Percentiles rank a stretch among this genome's conserved stretches.
Evolutionary conservation across 1,139 yeast genomes (phyloP).

Genomic region (Kluyveromyces sp.): DNA sequence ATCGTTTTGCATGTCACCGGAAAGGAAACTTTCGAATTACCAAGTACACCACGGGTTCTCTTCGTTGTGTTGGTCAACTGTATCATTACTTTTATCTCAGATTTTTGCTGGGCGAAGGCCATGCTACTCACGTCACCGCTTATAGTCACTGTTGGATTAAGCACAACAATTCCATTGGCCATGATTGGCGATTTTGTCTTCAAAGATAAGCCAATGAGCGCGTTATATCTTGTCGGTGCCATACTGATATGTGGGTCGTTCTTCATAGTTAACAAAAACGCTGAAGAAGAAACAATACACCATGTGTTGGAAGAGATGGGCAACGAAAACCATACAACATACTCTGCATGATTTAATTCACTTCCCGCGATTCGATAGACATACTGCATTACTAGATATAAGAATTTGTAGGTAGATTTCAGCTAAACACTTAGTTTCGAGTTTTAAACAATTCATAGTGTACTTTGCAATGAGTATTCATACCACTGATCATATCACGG

Average conservation of each 20-base stretch:
- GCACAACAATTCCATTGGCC: constrained; percentile 90
- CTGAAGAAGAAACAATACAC: constrained; percentile 41
- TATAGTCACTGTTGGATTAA: constrained; percentile 90
- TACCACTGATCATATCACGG: not conserved
- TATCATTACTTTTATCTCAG: constrained; percentile 73
- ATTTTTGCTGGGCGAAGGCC: constrained; percentile 93
- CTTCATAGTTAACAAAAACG: constrained; percentile 73
- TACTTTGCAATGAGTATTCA: not conserved
- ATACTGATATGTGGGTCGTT: constrained; percentile 72
- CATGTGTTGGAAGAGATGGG: constrained; percentile 1
- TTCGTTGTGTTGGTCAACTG: constrained; percentile 58
- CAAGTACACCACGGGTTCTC: constrained; percentile 48
- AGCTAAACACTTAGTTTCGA: not conserved
- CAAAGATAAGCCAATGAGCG: constrained; percentile 54
- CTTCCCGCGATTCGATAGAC: constrained; percentile 1
- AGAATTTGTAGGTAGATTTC: too few relatives aligned
- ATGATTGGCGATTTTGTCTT: constrained; percentile 83
- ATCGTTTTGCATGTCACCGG: constrained; percentile 55
- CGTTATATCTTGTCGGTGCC: constrained; percentile 73
- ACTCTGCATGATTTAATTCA: not conserved
- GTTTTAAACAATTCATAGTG: not conserved
- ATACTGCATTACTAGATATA: constrained; percentile 3
- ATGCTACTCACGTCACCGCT: constrained; percentile 88
- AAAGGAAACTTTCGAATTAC: constrained; percentile 65
- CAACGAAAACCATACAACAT: not conserved